Base-by-base conservation (phyloP, 768 basidiomycete species). In the Pluteus cervinus region DNA sequence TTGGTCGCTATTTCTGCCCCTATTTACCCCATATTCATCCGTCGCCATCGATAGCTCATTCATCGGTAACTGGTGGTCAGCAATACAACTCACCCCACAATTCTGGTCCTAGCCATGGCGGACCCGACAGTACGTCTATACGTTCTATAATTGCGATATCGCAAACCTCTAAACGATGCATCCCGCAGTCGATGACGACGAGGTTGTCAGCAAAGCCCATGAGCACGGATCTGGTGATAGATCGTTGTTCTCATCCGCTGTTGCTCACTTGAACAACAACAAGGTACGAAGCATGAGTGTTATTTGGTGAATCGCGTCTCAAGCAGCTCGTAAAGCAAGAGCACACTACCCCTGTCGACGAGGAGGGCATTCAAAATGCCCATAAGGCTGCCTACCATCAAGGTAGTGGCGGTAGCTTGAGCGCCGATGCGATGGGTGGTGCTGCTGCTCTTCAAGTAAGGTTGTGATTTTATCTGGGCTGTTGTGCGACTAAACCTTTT, bases 371-470 rank as follows among this genome's bases (percentile, higher is more conserved):
- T 20, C 66, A 69, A 24, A 47, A 63, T 14, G 76, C 81, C 7
- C 84, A 90, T 53, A 55, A 73, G 21, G 47, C 73, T 49, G 84
- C 73, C 2, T 88, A 88, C 51, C 52, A 66, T 6, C 48, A 76
- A 31, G 72, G 70, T 5, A 64, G 74, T 24, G 65, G 73, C 1
- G 52, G 64, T 16, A 60, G 54, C n/a, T 44, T 90, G 50, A 68
- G 65, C 43, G 84, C 87, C 2, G 60, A 66, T 20, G 68, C 76
- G 10, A 56, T 89, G 42, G 87, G 87, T 14, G 70, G 81, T 41
- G 88, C 88, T 17, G 88, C 88, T 14, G 88, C 88, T 10, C 44
- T 86, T 45, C 72, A 86, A 69, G 82, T 78, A 41, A 40, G 58
- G 8, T 5, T 18, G 22, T 36, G 14, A 26, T 36, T 20, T 26